These are phyloP conservation scores for Didymella exigua DNA, from an alignment of 2,329 filamentous ascomycete species.

Conservation along the genomic window DNA sequence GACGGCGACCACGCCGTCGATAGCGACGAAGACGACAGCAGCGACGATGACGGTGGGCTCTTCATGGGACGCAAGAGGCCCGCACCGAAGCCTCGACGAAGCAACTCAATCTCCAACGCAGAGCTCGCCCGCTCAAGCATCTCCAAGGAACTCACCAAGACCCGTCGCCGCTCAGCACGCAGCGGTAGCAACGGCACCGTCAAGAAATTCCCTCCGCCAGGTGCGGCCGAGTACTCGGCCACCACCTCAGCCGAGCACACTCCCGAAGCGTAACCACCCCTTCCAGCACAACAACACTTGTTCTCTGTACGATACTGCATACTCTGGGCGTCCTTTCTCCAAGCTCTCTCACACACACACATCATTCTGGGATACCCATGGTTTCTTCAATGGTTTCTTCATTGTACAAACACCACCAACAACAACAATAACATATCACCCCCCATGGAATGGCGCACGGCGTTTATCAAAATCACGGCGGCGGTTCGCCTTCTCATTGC, in stretches of 20 bases:
- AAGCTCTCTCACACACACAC: background rate
- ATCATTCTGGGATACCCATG: conserved; percentile 12
- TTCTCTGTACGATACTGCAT: conserved; percentile 17
- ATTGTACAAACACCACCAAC: conserved; percentile 16
- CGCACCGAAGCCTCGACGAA: conserved; percentile 36
- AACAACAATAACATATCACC: conserved; percentile 5
- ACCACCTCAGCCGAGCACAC: conserved; percentile 3
- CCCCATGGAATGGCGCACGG: conserved; percentile 12
- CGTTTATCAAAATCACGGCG: conserved; percentile 7
- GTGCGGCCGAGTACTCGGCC: conserved; percentile 1
- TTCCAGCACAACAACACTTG: background rate
- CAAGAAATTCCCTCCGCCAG: conserved; percentile 52
- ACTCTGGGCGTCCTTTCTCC: conserved; percentile 7
- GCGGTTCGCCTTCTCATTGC: conserved; percentile 3
- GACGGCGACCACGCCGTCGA: conserved; percentile 50
- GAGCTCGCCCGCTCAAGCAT: conserved; percentile 41
- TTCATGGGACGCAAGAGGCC: conserved; percentile 49
- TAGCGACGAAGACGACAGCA: conserved; percentile 49
- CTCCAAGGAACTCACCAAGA: conserved; percentile 28
- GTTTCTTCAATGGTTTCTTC: too few species aligned
- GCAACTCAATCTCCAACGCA: conserved; percentile 47
- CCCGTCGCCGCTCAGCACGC: conserved; percentile 50
- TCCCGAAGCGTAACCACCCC: conserved; percentile 3
- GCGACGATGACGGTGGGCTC: conserved; percentile 50
- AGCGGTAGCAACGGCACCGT: conserved; percentile 58